phyloP scores from a whole-genome alignment of 768 basidiomycete species.

The Hortiboletus flavorubellus region DNA sequence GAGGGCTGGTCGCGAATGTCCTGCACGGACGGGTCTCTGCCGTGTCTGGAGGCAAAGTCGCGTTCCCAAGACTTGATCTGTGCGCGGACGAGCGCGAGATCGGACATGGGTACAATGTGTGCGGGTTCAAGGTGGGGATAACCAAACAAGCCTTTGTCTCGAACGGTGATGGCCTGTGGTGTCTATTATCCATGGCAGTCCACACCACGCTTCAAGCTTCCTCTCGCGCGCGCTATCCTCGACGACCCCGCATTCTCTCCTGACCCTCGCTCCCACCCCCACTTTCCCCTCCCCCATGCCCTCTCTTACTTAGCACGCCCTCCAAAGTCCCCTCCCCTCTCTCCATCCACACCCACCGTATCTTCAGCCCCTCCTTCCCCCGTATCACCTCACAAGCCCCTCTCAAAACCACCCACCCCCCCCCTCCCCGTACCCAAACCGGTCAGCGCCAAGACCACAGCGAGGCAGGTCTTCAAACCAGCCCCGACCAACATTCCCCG shows the following conservation, averaged over 20 bases:
- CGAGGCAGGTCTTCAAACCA: background rate
- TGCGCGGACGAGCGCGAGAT: conserved; percentile 43
- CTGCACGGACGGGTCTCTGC: conserved; percentile 59
- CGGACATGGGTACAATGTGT: conserved; percentile 4
- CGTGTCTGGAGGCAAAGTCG: conserved; percentile 53
- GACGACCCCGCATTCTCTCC: conserved; percentile 60
- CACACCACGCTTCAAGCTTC: background rate
- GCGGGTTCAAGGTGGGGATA: background rate
- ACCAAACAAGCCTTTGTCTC: too few species aligned
- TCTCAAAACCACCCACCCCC: background rate
- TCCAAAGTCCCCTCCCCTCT: conserved; percentile 1
- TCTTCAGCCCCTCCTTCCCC: conserved; percentile 11
- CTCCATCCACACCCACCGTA: conserved; percentile 6
- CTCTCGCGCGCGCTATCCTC: conserved; percentile 25
- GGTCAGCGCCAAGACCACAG: background rate
- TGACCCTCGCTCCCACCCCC: conserved; percentile 51
- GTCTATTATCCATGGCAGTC: too few species aligned
- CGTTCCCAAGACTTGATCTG: conserved; percentile 82
- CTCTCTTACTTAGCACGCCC: conserved; percentile 22
- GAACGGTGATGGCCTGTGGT: too few species aligned
- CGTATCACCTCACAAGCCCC: background rate
- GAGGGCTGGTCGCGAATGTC: conserved; percentile 62
- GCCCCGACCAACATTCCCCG: conserved; percentile 1
- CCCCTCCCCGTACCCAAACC: background rate
- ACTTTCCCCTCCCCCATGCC: conserved; percentile 24